These are phyloP conservation scores for Cavenderia fasciculata DNA, from an alignment of 78 protist genomes.

Conservation along the genomic window DNA sequence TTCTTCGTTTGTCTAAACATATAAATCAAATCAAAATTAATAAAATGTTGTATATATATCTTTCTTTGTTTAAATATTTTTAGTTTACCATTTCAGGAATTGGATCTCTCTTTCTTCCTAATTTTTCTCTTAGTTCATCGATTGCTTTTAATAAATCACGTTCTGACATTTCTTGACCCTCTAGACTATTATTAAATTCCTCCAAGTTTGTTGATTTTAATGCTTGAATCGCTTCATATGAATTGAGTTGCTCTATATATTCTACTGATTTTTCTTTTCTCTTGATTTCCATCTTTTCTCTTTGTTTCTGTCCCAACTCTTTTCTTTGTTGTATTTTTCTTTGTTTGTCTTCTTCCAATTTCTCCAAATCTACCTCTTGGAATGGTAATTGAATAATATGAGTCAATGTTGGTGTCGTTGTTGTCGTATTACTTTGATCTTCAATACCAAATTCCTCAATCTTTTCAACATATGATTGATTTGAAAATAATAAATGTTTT, in stretches of 20 bases:
- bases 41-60: no score
- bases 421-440: neutral
- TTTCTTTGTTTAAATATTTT: no score
- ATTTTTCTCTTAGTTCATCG: slow-evolving; percentile 23
- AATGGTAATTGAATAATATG: slow-evolving; percentile 56
- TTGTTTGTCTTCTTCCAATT: slow-evolving; percentile 63
- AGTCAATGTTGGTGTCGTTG: neutral
- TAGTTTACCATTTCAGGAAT: neutral
- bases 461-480: slow-evolving; percentile 11
- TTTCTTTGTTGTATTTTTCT: slow-evolving; percentile 37
- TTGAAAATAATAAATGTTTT: slow-evolving; percentile 17
- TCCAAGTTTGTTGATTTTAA: neutral
- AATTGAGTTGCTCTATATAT: slow-evolving; percentile 10
- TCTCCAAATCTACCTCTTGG: slow-evolving; percentile 55
- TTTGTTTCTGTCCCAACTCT: slow-evolving; percentile 41
- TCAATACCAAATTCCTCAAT: slow-evolving; percentile 31
- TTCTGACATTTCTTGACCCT: slow-evolving; percentile 3
- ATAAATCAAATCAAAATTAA: no score
- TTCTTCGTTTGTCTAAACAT: slow-evolving; percentile 12
- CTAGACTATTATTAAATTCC: slow-evolving; percentile 9
- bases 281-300: slow-evolving; percentile 57
- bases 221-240: slow-evolving; percentile 1
- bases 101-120: slow-evolving; percentile 42
- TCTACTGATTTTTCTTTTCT: slow-evolving; percentile 49
- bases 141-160: slow-evolving; percentile 24